Evolutionary conservation across 352 stramenopile species (phyloP), one percentile per base, ranked within the genome.

Genomic region (Phytopythium chamaehyphon): DNA sequence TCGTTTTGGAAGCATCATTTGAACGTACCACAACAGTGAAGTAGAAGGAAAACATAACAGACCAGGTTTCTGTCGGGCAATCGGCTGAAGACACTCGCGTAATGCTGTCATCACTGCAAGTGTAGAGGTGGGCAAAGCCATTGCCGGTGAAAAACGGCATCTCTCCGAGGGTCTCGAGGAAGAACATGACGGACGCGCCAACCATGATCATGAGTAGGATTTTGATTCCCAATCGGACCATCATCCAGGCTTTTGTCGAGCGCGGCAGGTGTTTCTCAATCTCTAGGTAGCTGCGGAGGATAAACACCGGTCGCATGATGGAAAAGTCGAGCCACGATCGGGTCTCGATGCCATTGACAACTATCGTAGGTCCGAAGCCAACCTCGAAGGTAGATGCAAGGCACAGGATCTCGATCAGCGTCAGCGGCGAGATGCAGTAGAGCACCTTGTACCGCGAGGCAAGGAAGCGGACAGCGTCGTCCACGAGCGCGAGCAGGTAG

Each of bases 31-130:
- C 83, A 45, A 94, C 78, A 38, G 82, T 94, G 53, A 92, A 94
- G 56, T 94, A 94, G 51, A 92, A 88, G 3, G 83, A 86, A 54
- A 91, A 94, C 81, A 92, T 94, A 69, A 94, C 67, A 23, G 81
- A 92, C 83, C 83, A 94, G 2, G 83, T 92, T 55, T 88, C 63
- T 15, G 70, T 64, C 7, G 63, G 61, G 50, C 80, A 91, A 4
- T 69, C 46, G 2, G 66, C 57, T 19, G 59, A 83, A 40, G 71
- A 55, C 38, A 71, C 55, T 16, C 68, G 67, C 6, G 79, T 89
- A 9, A 91, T 64, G 22, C 64, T 70, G 22, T 76, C 82, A 54
- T 83, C 60, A 28, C 66, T 73, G 44, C 83, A 94, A 26, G 65
- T 66, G 57, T 92, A 94, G 31, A 94, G 61, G 53, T 94, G 83